Evolutionary conservation across 371 early-diverging fungal species (phyloP), one percentile per base, ranked within the genome.

Genomic region (Dinochytrium kinnereticum): DNA sequence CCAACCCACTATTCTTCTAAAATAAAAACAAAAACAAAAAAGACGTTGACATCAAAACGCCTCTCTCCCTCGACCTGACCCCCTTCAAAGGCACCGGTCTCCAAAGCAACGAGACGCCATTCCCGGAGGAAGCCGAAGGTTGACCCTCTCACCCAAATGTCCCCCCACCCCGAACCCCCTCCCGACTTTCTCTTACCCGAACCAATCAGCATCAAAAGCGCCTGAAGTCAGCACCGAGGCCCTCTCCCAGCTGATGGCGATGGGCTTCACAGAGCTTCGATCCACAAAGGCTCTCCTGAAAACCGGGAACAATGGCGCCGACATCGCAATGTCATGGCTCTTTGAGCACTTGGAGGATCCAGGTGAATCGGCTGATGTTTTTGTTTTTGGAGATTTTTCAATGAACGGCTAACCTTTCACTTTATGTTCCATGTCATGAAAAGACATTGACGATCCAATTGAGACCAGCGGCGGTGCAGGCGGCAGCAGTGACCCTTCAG

Each of bases 341-440:
- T 91, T 97, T 84, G 95, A 94, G 76, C 95, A 97, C 72, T 95
- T 97, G 93, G 98, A 98, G 28, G 97, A 96, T 80, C 88, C 96
- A 51, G 89, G 91, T 86, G 85, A 37, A 38, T 49, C n/a, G n/a
- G n/a, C n/a, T n/a, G n/a, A n/a, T n/a, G n/a, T n/a, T n/a, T 59
- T 44, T 37, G 59, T 61, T 49, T n/a, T 31, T 53, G 1, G n/a
- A 59, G 10, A 21, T 31, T 44, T 0, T 39, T 19, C 68, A 1
- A 21, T 57, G n/a, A 1, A 28, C 33, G 13, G 21, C 44, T 44
- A 19, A 44, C 19, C 57, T 26, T 15, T 5, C 31, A 30, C 57
- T n/a, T 15, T 64, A 15, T 33, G 2, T 64, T 64, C 19, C 36
- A 15, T 64, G 30, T 31, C 40, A 0, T 15, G 44, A 39, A 40